Evolutionary conservation across 371 early-diverging fungal species (phyloP), one percentile per base, ranked within the genome.

Genomic region (Capillidium rhysosporum): DNA sequence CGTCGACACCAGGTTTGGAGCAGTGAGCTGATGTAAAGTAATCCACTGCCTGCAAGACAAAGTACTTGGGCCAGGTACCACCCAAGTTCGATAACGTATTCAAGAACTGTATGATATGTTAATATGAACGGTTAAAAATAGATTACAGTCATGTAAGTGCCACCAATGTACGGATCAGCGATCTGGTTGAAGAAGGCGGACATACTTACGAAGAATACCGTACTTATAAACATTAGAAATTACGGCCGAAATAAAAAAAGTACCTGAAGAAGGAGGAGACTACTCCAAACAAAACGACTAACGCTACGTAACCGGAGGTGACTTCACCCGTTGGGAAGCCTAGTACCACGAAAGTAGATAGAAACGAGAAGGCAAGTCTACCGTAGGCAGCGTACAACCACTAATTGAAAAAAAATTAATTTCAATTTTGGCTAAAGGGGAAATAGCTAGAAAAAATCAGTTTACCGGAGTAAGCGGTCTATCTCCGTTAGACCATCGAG

Each of bases 61-160:
- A 92, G 65, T 80, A 92, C 39, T 82, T 78, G 0, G 96, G 93
- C 94, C 91, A 95, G 0, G 95, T 95, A 31, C 98, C 98, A 49
- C 96, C 98, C 63, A 97, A 84, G 65, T 97, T 97, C 61, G 82
- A 84, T 56, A 95, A 64, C 0, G 96, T 95, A 62, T 94, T 94
- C 31, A 90, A 66, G 29, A 97, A 70, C 84, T 83, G 49, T 55
- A 49, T 56, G 7, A 10, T 28, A 48, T 5, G 30, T 52, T 40
- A 31, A 3, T 49, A 46, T 28, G 2, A 39, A 25, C 18, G 60
- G 29, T 54, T 53, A 60, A 56, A 65, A 61, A 3, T 14, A 14
- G 53, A 68, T 67, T 70, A 80, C 80, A 16, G 96, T 96, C 96
- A 96, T 96, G 62, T 96, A 96, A 1, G 92, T 92, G 8, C 92